Evolutionary conservation across 2,329 filamentous ascomycete genomes (phyloP), one percentile per base, ranked within the genome.

Genomic region (Neofusicoccum ribis): DNA sequence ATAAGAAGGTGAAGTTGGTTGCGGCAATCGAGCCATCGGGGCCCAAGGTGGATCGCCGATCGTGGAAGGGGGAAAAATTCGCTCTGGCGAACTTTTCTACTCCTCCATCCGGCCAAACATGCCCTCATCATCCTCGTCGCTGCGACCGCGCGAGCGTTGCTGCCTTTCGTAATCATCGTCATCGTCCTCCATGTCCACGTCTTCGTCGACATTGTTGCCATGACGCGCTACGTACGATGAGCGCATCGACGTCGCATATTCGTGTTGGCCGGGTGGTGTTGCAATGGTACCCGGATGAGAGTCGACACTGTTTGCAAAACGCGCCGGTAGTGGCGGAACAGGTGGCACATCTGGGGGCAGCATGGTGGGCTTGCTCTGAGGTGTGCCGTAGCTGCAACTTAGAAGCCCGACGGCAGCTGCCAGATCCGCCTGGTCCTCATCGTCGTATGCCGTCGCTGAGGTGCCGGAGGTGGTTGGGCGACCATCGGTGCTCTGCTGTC

Each of bases 21-120:
- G 23, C 27, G 27, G 27, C 27, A 36, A 41, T 31, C 31, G 43
- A 39, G 17, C 36, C 9, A 44, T 50, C n/a, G 43, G 14, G 27
- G 44, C 27, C 31, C 47, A 11, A 41, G 51, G 44, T 62, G 39
- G 20, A 44, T 46, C 44, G 44, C 59, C 47, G 59, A 43, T 44
- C 34, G 27, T 49, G 20, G 23, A 14, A 41, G 23, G 37, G 20
- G 23, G 9, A 44, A 43, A 20, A 47, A 58, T 23, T 54, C 51
- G 23, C 44, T 4, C 17, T 27, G 47, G 46, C 20, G 34, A 6
- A 44, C 20, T n/a, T 44, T 39, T 14, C 23, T 65, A 78, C 68
- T 96, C 92, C 80, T 99, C 95, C 94, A 98, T 98, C 70, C 88
- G 88, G 65, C 93, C 93, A 82, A 99, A 99, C 72, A 98, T 91